Base-by-base conservation (phyloP, 768 basidiomycete genomes). In the Lactifluus subvellereus region DNA sequence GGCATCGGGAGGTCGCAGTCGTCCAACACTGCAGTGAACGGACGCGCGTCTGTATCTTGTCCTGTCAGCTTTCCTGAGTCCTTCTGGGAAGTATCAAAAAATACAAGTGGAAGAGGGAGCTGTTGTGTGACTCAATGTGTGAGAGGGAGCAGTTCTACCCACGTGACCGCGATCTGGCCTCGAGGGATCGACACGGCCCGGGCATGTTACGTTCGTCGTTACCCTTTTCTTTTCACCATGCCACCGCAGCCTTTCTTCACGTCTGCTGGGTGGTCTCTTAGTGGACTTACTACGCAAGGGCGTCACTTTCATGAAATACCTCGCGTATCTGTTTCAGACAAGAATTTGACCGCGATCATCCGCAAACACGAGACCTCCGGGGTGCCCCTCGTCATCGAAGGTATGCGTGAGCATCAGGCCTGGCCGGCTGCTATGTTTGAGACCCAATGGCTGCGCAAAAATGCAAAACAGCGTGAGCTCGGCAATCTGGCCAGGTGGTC, bases 381-480 rank as follows among this genome's bases (percentile, higher is more conserved):
- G 1, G 63, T 72, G 13, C 91, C 91, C 0, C 67, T 91, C 54
- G 80, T 93, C 32, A 79, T 94, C 16, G 75, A 82, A 61, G 82
- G 80, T 14, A 83, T 82, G 72, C 82, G 90, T 57, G 72, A 80
- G 54, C 78, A 80, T 50, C 66, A 74, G 0, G 63, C 70, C 3
- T 93, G 91, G 91, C 79, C 80, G 4, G 67, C 69, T 18, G 67
- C 78, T 0, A 66, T 83, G 48, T 88, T 91, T 69, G 79, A 74
- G 33, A 65, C 83, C 1, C 82, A 86, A 13, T 83, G 82, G 78
- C 76, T 91, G 14, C 62, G 69, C 16, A 63, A 71, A 20, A 64
- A 82, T 18, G 66, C 62, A 9, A 56, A 69, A 20, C 52, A 71
- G 45, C 45, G 68, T 66, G 45, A 59, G 66, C 48, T 38, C 16